phyloP scores from a whole-genome alignment of 2,329 filamentous ascomycete species.

The Bertia moriformis region DNA sequence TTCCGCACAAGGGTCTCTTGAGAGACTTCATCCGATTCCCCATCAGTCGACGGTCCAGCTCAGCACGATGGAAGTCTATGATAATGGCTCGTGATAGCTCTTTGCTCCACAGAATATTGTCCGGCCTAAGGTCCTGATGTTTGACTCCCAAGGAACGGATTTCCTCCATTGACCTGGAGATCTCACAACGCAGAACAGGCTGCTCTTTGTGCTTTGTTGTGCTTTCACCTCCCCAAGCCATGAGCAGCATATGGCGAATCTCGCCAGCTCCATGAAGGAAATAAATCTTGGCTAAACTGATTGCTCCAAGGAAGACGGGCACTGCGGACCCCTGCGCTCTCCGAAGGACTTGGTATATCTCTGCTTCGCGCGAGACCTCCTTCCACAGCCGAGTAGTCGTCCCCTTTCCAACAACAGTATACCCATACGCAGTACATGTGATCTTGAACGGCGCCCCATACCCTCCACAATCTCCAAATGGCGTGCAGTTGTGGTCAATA shows the following conservation, averaged over 20 bases:
- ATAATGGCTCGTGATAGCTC: neutral
- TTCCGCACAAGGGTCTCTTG: neutral
- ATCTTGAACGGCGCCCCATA: slow-evolving; percentile 1
- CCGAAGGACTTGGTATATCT: neutral
- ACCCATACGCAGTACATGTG: neutral
- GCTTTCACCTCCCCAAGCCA: slow-evolving; percentile 4
- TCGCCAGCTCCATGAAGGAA: slow-evolving; percentile 4
- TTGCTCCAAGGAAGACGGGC: slow-evolving; percentile 3
- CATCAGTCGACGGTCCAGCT: neutral
- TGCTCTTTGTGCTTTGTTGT: slow-evolving; percentile 1
- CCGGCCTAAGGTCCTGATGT: slow-evolving; percentile 4
- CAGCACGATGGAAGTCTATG: neutral
- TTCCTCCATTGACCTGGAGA: neutral
- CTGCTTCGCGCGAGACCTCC: slow-evolving; percentile 1
- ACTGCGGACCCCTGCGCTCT: slow-evolving; percentile 1
- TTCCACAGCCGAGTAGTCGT: slow-evolving; percentile 1
- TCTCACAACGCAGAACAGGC: neutral
- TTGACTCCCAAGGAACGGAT: slow-evolving; percentile 4
- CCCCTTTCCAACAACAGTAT: slow-evolving; percentile 1
- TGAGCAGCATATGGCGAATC: slow-evolving; percentile 5
- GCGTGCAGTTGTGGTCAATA: slow-evolving; percentile 1
- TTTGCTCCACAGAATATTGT: slow-evolving; percentile 3
- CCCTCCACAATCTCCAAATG: neutral
- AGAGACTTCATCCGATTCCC: neutral
- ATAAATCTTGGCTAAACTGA: slow-evolving; percentile 4